Base-by-base conservation (phyloP, 345 rosid species). In the Salix koriyanagi region DNA sequence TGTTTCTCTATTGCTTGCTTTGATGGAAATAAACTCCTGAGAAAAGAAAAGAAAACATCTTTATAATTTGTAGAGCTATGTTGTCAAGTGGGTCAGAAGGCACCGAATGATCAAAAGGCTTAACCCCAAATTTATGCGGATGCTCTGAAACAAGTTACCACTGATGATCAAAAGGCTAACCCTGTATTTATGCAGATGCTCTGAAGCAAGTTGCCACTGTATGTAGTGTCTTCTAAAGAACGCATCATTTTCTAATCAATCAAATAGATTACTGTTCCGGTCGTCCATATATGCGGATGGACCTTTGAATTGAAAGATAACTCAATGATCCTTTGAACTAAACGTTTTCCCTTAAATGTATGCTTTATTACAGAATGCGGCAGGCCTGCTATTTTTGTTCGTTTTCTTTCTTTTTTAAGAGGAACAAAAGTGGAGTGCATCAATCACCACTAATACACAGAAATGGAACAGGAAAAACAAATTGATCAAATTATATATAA, bases 1-100 rank as follows among this genome's bases (percentile, higher is more conserved):
- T 78, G 82, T 75, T 69, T 65, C 61, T 81, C 64, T 67, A 13
- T 8, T 5, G 16, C 37, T 67, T 78, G 75, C 26, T 69, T 79
- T 68, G 37, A 41, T 72, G 72, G 42, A 19, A 76, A 58, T 76
- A 68, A 68, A 58, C 54, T 75, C 6, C 30, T 10, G 26, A 10
- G 64, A 58, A 11, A 25, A n/a, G 13, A 10, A 23, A 23, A 56
- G 7, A 58, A n/a, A 58, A 23, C 1, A 4, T 56, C 15, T 58
- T 58, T 10, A 9, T 12, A 23, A n/a, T 58, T 9, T 58, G 62
- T 10, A 9, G 28, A 58, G 4, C 64, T 25, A 58, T 23, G 64
- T n/a, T 58, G 64, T 58, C 28, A 58, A n/a, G 28, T 23, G 64
- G 64, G 28, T 58, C 64, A 10, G 28, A 58, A 58, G 64, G 64